A percentile compares a stretch with the other conserved stretches of the same genome.
These are phyloP conservation scores for Yamadazyma nakazawae DNA, from an alignment of 805 yeast genomes.

Conservation along the genomic window DNA sequence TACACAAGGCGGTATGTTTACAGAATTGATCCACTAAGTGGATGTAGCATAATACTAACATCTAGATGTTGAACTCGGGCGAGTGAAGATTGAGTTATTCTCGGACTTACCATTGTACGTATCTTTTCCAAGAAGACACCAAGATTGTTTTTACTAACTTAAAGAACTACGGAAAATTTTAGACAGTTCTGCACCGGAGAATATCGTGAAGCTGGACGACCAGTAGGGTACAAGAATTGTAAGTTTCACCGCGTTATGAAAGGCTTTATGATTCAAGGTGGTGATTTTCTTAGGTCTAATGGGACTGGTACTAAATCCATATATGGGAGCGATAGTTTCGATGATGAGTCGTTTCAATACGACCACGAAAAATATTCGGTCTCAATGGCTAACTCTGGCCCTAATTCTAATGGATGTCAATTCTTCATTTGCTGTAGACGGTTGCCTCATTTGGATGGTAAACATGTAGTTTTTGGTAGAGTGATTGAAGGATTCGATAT, in stretches of 20 bases:
- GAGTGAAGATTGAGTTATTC: constrained; percentile 45
- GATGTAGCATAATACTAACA: neutral
- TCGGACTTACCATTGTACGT: constrained; percentile 20
- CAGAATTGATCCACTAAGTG: too few relatives aligned
- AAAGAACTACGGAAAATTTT: constrained; percentile 45
- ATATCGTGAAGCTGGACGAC: constrained; percentile 26
- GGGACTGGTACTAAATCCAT: constrained; percentile 88
- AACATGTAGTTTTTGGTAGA: constrained; percentile 95
- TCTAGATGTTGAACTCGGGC: constrained; percentile 15
- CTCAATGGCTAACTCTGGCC: constrained; percentile 78
- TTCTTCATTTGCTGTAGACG: constrained; percentile 35
- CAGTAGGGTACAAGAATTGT: constrained; percentile 70
- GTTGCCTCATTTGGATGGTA: constrained; percentile 87
- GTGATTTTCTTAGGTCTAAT: constrained; percentile 42
- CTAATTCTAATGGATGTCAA: constrained; percentile 46
- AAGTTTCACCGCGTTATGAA: constrained; percentile 42
- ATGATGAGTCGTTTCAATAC: constrained; percentile 62
- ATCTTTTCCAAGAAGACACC: neutral
- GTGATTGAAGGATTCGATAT: constrained; percentile 80
- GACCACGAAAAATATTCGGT: constrained; percentile 72
- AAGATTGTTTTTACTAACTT: constrained; percentile 1
- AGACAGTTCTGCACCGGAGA: constrained; percentile 48
- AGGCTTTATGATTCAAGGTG: constrained; percentile 40
- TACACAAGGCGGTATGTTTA: constrained; percentile 24
- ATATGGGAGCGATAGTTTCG: constrained; percentile 36